Evolutionary conservation across 176 grass and related monocot species (phyloP).

Genomic region (Carex scoparia): DNA sequence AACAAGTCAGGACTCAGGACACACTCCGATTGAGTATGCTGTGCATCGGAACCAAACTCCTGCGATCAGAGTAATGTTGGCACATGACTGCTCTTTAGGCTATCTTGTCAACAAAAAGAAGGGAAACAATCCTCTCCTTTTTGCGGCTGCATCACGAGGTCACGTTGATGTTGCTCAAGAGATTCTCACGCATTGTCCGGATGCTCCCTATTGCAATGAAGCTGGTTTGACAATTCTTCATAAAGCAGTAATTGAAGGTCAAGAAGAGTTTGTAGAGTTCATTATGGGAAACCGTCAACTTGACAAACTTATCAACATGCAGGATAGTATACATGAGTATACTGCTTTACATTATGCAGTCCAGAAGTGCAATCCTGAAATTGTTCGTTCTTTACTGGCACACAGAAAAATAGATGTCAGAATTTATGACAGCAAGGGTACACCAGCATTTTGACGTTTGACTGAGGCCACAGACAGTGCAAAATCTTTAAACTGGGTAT

Average conservation of each 20-base stretch:
- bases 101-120: background rate
- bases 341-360: constrained; percentile 29
- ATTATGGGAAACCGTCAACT: background rate
- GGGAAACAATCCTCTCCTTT: background rate
- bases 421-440: background rate
- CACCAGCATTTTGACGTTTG: background rate
- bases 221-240: constrained; percentile 23
- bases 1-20: background rate
- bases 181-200: constrained; percentile 18
- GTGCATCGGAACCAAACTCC: background rate
- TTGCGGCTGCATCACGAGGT: background rate
- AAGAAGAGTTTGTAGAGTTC: background rate
- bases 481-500: constrained; percentile 38
- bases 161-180: background rate
- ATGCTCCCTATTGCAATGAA: background rate
- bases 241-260: background rate
- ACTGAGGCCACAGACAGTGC: background rate
- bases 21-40: background rate
- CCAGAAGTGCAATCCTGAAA: background rate
- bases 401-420: background rate
- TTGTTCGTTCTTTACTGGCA: constrained; percentile 23
- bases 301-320: background rate
- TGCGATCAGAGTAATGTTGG: background rate
- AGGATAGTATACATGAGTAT: background rate
- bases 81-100: background rate